phyloP scores from a whole-genome alignment of 306 rosid genomes.

The Lathyrus oleraceus region DNA sequence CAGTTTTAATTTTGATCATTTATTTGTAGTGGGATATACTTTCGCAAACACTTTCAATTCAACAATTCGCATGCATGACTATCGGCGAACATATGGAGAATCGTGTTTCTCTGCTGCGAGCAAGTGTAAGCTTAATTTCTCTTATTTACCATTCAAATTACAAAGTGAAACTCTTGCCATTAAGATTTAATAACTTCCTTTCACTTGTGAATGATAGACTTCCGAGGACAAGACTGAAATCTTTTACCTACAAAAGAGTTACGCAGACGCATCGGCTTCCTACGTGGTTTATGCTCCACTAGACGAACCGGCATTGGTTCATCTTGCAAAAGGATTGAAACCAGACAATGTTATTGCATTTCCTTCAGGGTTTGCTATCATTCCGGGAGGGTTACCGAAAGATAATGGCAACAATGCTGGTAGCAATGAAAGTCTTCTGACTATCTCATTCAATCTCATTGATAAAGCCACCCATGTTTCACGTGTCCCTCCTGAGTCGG shows the following conservation, averaged over 20 bases:
- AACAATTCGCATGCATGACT: conserved; percentile 35
- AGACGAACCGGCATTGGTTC: conserved; percentile 26
- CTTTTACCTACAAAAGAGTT: conserved; percentile 56
- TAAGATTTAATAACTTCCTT: neutral
- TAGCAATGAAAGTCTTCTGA: conserved; percentile 43
- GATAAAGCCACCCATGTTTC: conserved; percentile 6
- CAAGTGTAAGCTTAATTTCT: conserved; percentile 36
- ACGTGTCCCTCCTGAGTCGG: conserved; percentile 34
- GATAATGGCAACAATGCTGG: neutral
- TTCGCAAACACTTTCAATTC: conserved; percentile 21
- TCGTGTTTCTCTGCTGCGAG: conserved; percentile 50
- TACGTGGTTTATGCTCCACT: conserved; percentile 62
- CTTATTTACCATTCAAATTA: neutral
- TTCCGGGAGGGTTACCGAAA: conserved; percentile 37
- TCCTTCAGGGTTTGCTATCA: conserved; percentile 64
- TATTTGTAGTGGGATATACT: conserved; percentile 57
- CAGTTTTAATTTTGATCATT: neutral
- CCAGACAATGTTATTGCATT: conserved; percentile 44
- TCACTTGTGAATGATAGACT: conserved; percentile 36
- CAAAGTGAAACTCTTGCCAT: neutral
- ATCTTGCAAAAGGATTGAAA: conserved; percentile 42
- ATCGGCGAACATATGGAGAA: conserved; percentile 45
- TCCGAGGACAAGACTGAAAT: conserved; percentile 31
- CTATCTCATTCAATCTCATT: conserved; percentile 42
- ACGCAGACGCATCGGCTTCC: conserved; percentile 42